A percentile compares a stretch with the other conserved stretches of the same genome.
Evolutionary conservation across 805 yeast genomes (phyloP).

Genomic region (Debaryomyces hansenii): DNA sequence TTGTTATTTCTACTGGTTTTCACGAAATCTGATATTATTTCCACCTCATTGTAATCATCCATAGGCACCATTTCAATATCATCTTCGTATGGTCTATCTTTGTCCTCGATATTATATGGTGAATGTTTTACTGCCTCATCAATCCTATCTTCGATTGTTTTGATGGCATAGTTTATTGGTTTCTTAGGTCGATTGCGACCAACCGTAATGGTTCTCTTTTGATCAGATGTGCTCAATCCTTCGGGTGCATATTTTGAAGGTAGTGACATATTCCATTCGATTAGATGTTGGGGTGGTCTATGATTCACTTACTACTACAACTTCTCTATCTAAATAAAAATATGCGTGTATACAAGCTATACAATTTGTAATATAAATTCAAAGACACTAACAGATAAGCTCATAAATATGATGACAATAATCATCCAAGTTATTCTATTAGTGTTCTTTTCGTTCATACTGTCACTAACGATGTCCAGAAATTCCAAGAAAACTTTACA

Average conservation of each 20-base stretch:
- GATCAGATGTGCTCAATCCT: constrained; percentile 28
- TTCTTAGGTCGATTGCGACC: constrained; percentile 15
- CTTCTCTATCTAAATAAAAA: not conserved
- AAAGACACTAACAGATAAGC: constrained; percentile 71
- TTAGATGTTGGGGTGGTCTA: too few relatives aligned
- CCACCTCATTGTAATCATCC: constrained; percentile 46
- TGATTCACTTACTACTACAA: not conserved
- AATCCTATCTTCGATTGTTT: constrained; percentile 25
- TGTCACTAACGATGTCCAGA: constrained; percentile 88
- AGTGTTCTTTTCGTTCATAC: constrained; percentile 91
- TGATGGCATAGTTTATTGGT: constrained; percentile 22
- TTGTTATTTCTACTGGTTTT: constrained; percentile 10
- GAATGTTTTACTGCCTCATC: constrained; percentile 16
- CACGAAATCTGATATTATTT: constrained; percentile 40
- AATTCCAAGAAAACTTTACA: constrained; percentile 93
- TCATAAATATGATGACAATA: constrained; percentile 74
- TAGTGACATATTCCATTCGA: constrained; percentile 15
- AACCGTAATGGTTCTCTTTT: constrained; percentile 22
- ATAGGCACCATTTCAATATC: constrained; percentile 52
- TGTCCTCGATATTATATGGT: constrained; percentile 5
- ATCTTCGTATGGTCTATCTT: constrained; percentile 9
- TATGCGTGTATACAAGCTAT: constrained; percentile 4
- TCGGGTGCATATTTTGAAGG: constrained; percentile 41
- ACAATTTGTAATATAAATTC: constrained; percentile 62
- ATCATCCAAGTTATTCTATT: constrained; percentile 89